Percentiles rank a stretch among this genome's conserved stretches.
phyloP scores from a whole-genome alignment of 768 basidiomycete genomes.

The Exsudoporus frostii region DNA sequence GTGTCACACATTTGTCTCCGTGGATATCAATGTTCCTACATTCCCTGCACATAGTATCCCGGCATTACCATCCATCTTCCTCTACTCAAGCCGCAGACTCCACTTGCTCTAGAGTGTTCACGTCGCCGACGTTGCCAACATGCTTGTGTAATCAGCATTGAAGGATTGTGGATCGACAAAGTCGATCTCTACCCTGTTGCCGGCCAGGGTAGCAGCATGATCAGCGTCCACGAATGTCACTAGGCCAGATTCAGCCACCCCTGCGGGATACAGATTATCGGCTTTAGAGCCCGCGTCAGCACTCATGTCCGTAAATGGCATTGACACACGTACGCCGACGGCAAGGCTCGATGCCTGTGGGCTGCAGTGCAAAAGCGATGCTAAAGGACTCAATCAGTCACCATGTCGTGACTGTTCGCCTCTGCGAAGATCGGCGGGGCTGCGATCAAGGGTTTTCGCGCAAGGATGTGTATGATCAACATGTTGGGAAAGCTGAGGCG shows the following conservation, averaged over 20 bases:
- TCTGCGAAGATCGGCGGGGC: background rate
- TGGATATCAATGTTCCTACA: background rate
- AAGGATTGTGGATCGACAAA: background rate
- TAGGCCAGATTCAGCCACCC: background rate
- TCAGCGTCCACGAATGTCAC: slow-evolving; percentile 1
- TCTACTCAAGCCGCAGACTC: background rate
- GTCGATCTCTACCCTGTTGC: background rate
- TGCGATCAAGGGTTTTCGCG: slow-evolving; percentile 1
- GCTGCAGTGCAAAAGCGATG: background rate
- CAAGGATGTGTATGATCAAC: slow-evolving; percentile 1
- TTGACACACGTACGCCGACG: background rate
- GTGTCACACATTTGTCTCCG: background rate
- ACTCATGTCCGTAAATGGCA: slow-evolving; percentile 5
- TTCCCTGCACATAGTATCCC: too few species aligned
- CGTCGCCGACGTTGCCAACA: background rate
- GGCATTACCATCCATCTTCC: background rate
- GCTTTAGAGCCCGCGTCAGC: background rate
- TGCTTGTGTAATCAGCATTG: background rate
- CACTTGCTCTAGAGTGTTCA: background rate
- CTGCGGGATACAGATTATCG: slow-evolving; percentile 5
- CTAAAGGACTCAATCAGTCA: background rate
- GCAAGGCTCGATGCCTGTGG: background rate
- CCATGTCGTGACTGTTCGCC: slow-evolving; percentile 3
- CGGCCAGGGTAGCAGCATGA: background rate
- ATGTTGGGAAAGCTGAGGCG: background rate